Base-by-base conservation (phyloP, 306 rosid species). In the Castanea crenata region DNA sequence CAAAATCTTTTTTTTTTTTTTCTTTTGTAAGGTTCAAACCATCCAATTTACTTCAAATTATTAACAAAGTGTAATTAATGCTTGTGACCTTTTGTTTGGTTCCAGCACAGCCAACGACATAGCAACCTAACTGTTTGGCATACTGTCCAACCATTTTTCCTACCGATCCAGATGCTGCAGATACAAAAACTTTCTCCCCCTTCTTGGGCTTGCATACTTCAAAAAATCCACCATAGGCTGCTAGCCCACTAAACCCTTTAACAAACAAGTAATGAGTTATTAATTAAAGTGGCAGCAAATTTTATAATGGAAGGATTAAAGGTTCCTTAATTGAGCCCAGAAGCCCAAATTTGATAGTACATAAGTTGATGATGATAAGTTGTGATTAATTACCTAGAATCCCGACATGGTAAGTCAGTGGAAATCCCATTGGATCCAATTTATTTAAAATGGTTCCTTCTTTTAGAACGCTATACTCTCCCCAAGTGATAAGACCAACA, bases 51-150 rank as follows among this genome's bases (percentile, higher is more conserved):
- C 19, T 55, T 65, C 49, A 38, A 80, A 35, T 27, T 6, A 15
- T 13, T 9, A 18, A 11, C 41, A 67, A 2, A 32, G 16, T 16
- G 9, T n/a, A 55, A 23, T 55, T 11, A 38, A 19, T 15, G 21
- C 7, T 16, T 29, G 12, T 29, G 5, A 94, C 98, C 97, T 94
- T 94, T 77, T 88, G 65, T 5, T 87, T 74, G 76, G 79, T 89
- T 63, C 96, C 91, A 46, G 92, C 92, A 63, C 85, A 85, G 5
- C 97, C 98, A 82, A 94, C 96, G 68, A 92, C 98, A 63, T 92
- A 87, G 82, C 98, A 94, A 70, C 97, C 97, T 3, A 79, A 79
- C 19, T 85, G 87, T 70, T 90, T 94, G 15, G 97, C 96, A 18
- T 83, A 92, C 55, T 89, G 96, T 14, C 96, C 97, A 3, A 86